Conservation (phyloP, 768 basidiomycete species). For the Cystoderma amianthinum region DNA sequence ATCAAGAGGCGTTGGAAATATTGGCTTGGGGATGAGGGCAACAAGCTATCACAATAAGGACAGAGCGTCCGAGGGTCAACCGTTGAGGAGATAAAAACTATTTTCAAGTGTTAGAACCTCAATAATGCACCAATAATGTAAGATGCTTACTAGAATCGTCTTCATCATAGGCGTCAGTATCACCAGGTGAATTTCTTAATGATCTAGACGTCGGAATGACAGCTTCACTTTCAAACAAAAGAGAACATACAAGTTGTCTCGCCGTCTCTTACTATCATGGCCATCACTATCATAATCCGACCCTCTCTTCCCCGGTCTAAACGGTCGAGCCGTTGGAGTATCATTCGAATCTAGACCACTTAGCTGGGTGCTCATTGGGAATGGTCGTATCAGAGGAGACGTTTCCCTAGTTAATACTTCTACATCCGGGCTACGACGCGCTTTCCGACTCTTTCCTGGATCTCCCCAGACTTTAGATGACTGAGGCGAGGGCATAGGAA, state of each 20-base stretch:
- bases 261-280: constrained; percentile 24
- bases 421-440: neutral
- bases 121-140: neutral
- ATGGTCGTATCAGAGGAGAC: constrained; percentile 7
- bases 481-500: neutral
- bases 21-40: constrained; percentile 59
- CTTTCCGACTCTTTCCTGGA: neutral
- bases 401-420: neutral
- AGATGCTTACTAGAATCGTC: constrained; percentile 40
- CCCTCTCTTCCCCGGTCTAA: constrained; percentile 13
- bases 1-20: constrained; percentile 47
- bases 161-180: too few relatives aligned
- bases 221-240: neutral
- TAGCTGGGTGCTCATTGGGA: constrained; percentile 39
- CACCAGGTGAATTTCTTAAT: too few relatives aligned
- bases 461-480: neutral
- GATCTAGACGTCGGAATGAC: too few relatives aligned
- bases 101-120: neutral
- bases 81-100: constrained; percentile 44
- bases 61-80: constrained; percentile 66
- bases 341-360: constrained; percentile 9
- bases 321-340: constrained; percentile 5
- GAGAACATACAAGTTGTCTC: constrained; percentile 9
- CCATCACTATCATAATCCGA: constrained; percentile 20
- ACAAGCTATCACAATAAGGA: constrained; percentile 71